A percentile compares a stretch with the other conserved stretches of the same genome.
Evolutionary conservation across 2,329 filamentous ascomycete genomes (phyloP).

Genomic region (Teratosphaeria destructans): DNA sequence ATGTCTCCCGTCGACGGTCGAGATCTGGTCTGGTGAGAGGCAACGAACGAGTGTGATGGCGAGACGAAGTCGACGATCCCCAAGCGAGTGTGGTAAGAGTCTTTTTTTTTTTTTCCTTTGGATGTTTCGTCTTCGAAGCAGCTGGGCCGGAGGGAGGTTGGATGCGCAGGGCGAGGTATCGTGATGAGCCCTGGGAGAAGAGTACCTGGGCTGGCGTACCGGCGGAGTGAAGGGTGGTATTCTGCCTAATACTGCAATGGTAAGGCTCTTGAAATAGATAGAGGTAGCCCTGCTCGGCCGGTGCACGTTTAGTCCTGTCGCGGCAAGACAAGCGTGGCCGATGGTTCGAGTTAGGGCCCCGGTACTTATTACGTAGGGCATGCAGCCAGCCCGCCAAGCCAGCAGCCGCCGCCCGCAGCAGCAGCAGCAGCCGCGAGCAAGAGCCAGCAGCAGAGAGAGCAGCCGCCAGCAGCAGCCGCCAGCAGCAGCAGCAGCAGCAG

Average conservation of each 20-base stretch:
- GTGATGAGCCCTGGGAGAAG: slow-evolving; percentile 5
- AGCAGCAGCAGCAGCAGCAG: no score
- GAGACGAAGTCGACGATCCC: not conserved
- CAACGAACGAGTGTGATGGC: slow-evolving; percentile 1
- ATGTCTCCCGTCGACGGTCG: not conserved
- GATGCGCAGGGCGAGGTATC: not conserved
- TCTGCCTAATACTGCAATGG: slow-evolving; percentile 10
- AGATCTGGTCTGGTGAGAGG: not conserved
- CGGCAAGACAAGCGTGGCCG: not conserved
- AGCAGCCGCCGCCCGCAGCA: no score
- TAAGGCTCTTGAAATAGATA: slow-evolving; percentile 10
- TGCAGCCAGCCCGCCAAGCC: slow-evolving; percentile 10
- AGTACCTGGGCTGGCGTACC: not conserved
- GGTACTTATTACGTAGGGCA: slow-evolving; percentile 2
- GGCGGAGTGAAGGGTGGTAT: slow-evolving; percentile 9
- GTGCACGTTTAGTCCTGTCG: slow-evolving; percentile 1
- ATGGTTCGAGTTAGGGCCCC: slow-evolving; percentile 4
- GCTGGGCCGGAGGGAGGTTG: not conserved
- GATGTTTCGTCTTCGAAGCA: not conserved
- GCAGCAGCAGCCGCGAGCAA: not conserved
- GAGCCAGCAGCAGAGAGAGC: no score
- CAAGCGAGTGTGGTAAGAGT: slow-evolving; percentile 8
- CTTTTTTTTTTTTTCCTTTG: not conserved
- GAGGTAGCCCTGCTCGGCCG: slow-evolving; percentile 6
- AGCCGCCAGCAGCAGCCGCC: no score